These are phyloP conservation scores for Sclerotinia subarctica DNA, from an alignment of 2,329 filamentous ascomycete genomes.

Conservation along the genomic window DNA sequence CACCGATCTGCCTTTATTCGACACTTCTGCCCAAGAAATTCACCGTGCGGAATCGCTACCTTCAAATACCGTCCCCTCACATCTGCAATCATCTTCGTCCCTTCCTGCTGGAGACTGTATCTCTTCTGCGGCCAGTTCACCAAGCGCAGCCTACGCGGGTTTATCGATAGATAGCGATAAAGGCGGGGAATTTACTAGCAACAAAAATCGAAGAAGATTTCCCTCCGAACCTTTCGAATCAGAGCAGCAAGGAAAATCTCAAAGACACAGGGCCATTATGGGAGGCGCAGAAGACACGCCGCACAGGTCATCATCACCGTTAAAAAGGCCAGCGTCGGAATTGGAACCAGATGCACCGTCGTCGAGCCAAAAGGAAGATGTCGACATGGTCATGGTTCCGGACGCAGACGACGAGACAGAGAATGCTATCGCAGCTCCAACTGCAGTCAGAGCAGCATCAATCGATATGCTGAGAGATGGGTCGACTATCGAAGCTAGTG, in stretches of 20 bases:
- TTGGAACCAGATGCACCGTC: conserved; percentile 32
- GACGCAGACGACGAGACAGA: conserved; percentile 21
- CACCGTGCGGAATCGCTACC: conserved; percentile 41
- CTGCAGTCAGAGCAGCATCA: conserved; percentile 26
- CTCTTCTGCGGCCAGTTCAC: conserved; percentile 56
- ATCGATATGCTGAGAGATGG: conserved; percentile 32
- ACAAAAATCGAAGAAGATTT: conserved; percentile 35
- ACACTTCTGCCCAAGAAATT: conserved; percentile 25
- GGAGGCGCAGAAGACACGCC: conserved; percentile 56
- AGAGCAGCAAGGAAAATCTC: conserved; percentile 46
- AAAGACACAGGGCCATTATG: conserved; percentile 55
- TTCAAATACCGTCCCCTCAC: conserved; percentile 47
- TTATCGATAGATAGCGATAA: conserved; percentile 56
- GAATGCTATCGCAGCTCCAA: conserved; percentile 16
- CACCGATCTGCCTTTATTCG: conserved; percentile 43
- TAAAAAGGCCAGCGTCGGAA: conserved; percentile 58
- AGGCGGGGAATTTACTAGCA: conserved; percentile 38
- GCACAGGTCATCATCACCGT: conserved; percentile 60
- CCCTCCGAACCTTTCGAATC: conserved; percentile 38
- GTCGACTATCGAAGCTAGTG: conserved; percentile 9
- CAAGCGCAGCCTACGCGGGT: conserved; percentile 55
- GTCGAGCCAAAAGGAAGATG: conserved; percentile 36
- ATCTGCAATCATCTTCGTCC: conserved; percentile 45
- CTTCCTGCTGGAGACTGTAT: conserved; percentile 49
- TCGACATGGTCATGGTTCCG: conserved; percentile 36